Percentiles rank a stretch among this genome's conserved stretches.
Conservation (phyloP, 371 early-diverging fungal genomes). For the Saksenaea oblongispora region DNA sequence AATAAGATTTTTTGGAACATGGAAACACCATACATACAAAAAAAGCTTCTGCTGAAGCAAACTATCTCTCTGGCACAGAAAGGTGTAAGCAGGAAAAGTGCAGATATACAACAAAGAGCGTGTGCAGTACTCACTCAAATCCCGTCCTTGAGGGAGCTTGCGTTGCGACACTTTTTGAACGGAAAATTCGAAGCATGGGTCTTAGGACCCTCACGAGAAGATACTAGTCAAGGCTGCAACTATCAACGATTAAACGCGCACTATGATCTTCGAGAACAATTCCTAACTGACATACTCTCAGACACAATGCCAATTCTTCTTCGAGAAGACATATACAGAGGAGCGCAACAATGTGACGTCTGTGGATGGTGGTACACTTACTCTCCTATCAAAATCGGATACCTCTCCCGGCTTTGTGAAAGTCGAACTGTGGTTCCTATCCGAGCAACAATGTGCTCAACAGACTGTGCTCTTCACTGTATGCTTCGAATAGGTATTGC, state of each 20-base stretch:
- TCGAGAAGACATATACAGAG: not conserved
- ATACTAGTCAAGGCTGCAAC: no score
- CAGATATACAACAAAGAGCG: not conserved
- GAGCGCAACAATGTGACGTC: conserved; percentile 34
- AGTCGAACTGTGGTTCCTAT: conserved; percentile 30
- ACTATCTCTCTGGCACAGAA: not conserved
- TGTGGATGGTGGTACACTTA: conserved; percentile 31
- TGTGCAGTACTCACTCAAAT: not conserved
- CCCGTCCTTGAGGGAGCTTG: conserved; percentile 6
- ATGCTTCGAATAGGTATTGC: conserved; percentile 15
- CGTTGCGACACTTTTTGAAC: conserved; percentile 6
- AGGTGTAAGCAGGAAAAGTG: not conserved
- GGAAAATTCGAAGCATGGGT: not conserved
- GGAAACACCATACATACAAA: not conserved
- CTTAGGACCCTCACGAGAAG: not conserved
- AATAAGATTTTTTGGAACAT: not conserved
- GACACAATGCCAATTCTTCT: conserved; percentile 10
- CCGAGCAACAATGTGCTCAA: conserved; percentile 33
- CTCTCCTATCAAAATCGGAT: conserved; percentile 29
- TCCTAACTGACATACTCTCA: not conserved
- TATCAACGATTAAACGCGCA: not conserved
- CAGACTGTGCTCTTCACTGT: conserved; percentile 21
- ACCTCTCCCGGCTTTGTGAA: conserved; percentile 27
- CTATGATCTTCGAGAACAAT: conserved; percentile 8
- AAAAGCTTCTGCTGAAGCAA: not conserved